A percentile compares a stretch with the other conserved stretches of the same genome.
phyloP scores from a whole-genome alignment of 805 yeast species.

The Cyberlindnera subsufficiens region DNA sequence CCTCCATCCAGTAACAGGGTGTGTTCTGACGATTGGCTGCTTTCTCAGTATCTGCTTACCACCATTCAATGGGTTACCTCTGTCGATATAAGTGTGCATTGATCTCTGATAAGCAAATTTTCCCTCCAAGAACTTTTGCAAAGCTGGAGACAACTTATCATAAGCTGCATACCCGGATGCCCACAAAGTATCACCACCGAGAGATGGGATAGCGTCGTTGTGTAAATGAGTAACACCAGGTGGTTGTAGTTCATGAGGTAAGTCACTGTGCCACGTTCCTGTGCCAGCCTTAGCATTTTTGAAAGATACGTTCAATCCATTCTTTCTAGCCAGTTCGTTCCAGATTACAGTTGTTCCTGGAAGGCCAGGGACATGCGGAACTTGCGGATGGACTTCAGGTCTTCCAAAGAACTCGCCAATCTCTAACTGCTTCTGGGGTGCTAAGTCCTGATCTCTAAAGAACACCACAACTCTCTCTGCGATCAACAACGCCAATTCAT shows the following conservation, averaged over 20 bases:
- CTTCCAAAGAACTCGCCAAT: slow-evolving; percentile 8
- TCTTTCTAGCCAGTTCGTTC: slow-evolving; percentile 15
- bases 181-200: slow-evolving; percentile 54
- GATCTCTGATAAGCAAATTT: slow-evolving; percentile 40
- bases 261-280: slow-evolving; percentile 38
- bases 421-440: slow-evolving; percentile 13
- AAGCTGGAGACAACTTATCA: slow-evolving; percentile 47
- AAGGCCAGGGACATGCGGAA: slow-evolving; percentile 14
- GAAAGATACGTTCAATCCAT: background rate
- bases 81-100: slow-evolving; percentile 33
- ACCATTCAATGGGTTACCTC: slow-evolving; percentile 39
- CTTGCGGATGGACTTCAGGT: background rate
- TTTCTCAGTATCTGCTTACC: slow-evolving; percentile 41
- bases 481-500: slow-evolving; percentile 41
- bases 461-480: slow-evolving; percentile 48
- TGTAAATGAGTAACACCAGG: slow-evolving; percentile 49
- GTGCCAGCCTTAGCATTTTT: background rate
- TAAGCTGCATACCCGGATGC: slow-evolving; percentile 51
- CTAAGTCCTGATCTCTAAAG: slow-evolving; percentile 23
- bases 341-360: slow-evolving; percentile 34
- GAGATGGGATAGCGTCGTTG: slow-evolving; percentile 40
- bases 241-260: slow-evolving; percentile 49
- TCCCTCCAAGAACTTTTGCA: slow-evolving; percentile 47
- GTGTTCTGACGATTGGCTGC: slow-evolving; percentile 54
- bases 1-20: slow-evolving; percentile 61